Conservation (phyloP, 257 asterid species). For the Solanum chiquidenum region DNA sequence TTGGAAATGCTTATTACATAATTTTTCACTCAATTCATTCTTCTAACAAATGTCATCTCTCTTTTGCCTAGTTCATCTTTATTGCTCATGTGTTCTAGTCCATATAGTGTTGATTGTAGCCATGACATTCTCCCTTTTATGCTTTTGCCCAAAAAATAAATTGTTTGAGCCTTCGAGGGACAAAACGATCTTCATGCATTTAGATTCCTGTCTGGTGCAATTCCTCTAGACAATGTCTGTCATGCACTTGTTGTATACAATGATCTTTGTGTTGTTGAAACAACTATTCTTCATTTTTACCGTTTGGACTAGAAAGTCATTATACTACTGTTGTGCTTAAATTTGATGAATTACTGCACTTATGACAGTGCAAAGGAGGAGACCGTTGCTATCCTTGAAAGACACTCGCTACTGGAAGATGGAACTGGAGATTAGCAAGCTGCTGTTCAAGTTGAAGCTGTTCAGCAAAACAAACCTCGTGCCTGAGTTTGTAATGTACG, state of each 20-base stretch:
- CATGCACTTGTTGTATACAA: neutral
- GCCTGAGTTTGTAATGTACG: neutral
- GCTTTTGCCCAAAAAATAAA: neutral
- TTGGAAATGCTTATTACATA: neutral
- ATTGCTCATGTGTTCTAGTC: neutral
- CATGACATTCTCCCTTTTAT: neutral
- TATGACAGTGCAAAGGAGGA: conserved; percentile 57
- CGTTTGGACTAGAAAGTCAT: neutral
- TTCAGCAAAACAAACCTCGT: neutral
- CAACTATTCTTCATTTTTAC: neutral
- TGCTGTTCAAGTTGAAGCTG: neutral
- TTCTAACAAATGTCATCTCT: neutral
- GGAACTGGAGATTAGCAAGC: conserved; percentile 1
- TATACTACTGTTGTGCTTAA: neutral
- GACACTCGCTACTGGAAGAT: conserved; percentile 36
- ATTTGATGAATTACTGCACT: neutral
- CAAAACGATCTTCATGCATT: neutral
- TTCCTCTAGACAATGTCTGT: neutral
- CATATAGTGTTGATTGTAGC: neutral
- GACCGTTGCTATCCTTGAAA: conserved; percentile 46
- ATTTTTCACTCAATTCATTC: neutral
- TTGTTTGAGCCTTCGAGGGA: neutral
- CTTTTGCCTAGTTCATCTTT: neutral
- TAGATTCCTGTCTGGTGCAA: neutral
- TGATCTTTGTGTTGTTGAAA: neutral